phyloP scores from a whole-genome alignment of 1,139 yeast genomes.

The Zygosaccharomyces sapae region DNA sequence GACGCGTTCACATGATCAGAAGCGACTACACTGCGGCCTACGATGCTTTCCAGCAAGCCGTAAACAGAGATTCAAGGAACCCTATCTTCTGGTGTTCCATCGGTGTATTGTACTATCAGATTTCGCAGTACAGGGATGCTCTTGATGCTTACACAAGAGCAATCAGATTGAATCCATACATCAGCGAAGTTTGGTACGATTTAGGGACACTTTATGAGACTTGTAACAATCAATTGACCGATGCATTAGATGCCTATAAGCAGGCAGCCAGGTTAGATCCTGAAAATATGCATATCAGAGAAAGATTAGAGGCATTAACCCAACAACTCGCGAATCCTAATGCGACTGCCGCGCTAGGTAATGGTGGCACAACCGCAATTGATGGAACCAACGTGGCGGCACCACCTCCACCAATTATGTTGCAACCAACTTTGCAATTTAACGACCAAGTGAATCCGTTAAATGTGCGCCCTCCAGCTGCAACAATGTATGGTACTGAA shows the following conservation, averaged over 20 bases:
- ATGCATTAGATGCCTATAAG: conserved; percentile 93
- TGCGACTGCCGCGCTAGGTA: conserved; percentile 10
- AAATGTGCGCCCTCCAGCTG: conserved; percentile 28
- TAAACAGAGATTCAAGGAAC: conserved; percentile 89
- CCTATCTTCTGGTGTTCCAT: conserved; percentile 99
- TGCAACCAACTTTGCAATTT: conserved; percentile 34
- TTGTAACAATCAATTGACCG: conserved; percentile 90
- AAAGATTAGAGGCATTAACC: conserved; percentile 79
- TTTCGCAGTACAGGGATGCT: conserved; percentile 93
- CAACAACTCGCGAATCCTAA: conserved; percentile 38
- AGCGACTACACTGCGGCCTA: conserved; percentile 94
- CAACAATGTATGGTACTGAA: conserved; percentile 21
- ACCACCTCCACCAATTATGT: conserved; percentile 30
- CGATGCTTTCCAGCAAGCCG: conserved; percentile 98
- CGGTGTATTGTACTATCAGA: conserved; percentile 93
- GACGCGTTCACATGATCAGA: conserved; percentile 94
- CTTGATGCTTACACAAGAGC: conserved; percentile 97
- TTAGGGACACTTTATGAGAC: conserved; percentile 95
- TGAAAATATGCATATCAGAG: conserved; percentile 87
- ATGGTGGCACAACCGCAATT: conserved; percentile 28
- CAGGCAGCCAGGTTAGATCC: conserved; percentile 96
- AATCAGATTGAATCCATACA: conserved; percentile 88
- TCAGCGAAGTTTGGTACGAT: conserved; percentile 98
- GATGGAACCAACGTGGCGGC: conserved; percentile 29
- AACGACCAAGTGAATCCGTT: conserved; percentile 32